phyloP scores from a whole-genome alignment of 2,329 filamentous ascomycete genomes.

The Penicillium italicum region DNA sequence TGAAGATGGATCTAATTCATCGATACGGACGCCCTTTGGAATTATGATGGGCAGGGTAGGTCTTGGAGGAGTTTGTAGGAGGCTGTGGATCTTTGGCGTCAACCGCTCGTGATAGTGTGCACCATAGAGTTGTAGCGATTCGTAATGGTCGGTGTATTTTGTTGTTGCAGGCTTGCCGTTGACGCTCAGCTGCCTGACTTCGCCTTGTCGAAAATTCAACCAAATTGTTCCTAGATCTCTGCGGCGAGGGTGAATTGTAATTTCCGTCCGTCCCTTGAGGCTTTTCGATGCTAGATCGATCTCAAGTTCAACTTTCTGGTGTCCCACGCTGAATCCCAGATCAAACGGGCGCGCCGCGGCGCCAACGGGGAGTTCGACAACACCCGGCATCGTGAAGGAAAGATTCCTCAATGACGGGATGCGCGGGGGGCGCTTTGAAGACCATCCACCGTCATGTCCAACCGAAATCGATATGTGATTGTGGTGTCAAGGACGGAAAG shows the following conservation, averaged over 20 bases:
- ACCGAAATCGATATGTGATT: slow-evolving; percentile 16
- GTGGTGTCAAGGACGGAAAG: background rate
- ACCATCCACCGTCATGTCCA: slow-evolving; percentile 41
- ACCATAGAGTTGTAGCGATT: slow-evolving; percentile 52
- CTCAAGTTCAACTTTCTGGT: slow-evolving; percentile 86
- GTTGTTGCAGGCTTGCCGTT: slow-evolving; percentile 41
- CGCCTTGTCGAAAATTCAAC: slow-evolving; percentile 62
- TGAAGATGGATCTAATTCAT: slow-evolving; percentile 56
- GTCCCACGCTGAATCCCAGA: slow-evolving; percentile 59
- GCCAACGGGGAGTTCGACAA: slow-evolving; percentile 35
- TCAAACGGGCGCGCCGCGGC: slow-evolving; percentile 27
- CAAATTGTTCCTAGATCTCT: slow-evolving; percentile 54
- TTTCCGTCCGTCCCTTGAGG: slow-evolving; percentile 74
- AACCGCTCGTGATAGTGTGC: slow-evolving; percentile 74
- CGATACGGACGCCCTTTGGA: slow-evolving; percentile 59
- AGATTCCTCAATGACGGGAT: slow-evolving; percentile 34
- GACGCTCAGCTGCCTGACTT: slow-evolving; percentile 51
- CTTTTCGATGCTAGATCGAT: slow-evolving; percentile 75
- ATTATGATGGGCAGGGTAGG: slow-evolving; percentile 58
- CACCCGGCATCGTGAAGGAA: slow-evolving; percentile 38
- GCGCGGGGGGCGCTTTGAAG: slow-evolving; percentile 38
- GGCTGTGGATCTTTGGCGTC: slow-evolving; percentile 62
- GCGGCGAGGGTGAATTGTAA: slow-evolving; percentile 67
- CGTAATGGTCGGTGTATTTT: slow-evolving; percentile 43
- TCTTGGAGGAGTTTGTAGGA: slow-evolving; percentile 51